Evolutionary conservation across 495 filamentous ascomycete genomes (phyloP), one percentile per base, ranked within the genome.

Genomic region (Usnea hakonensis): DNA sequence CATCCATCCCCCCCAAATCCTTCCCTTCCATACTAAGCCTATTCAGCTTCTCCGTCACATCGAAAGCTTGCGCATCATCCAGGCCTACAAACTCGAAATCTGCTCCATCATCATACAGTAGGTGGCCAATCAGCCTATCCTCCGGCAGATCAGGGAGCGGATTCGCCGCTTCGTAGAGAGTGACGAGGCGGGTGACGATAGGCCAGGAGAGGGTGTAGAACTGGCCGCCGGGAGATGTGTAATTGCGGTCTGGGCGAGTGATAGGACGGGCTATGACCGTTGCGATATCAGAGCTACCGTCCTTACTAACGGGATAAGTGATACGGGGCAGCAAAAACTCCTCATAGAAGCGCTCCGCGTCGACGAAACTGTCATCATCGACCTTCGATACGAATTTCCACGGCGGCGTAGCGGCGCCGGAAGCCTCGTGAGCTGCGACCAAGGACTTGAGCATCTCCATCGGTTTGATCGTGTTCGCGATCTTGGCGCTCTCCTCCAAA

Each of bases 181-280:
- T 50, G 32, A 64, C 13, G 5, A 55, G 17, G 7, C 43, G 44
- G 48, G n/a, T n/a, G n/a, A 55, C 62, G 21, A 64, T 23, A 19
- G 60, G 57, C 62, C 62, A 64, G 0, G 56, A 60, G 1, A 64
- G 35, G 26, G 62, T 64, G 56, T 64, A 60, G 35, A 64, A 60
- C 19, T 60, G 62, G 17, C 62, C 62, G 48, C 56, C 46, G 1
- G 62, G 62, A n/a, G 37, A 54, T 36, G 28, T 33, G 52, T 53
- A 58, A 26, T 46, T 36, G 14, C 56, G 41, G 14, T 43, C 46
- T 7, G 32, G 17, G n/a, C 35, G 36, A 11, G 30, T 38, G 1
- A 58, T 23, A 17, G 32, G 41, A 5, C 62, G 56, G 26, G 56
- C 44, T 57, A 64, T 44, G 26, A 64, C 37, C 32, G 23, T 60